Conservation (phyloP, 1,284 basidiomycete genomes). For the Pseudozyma flocculosa region DNA sequence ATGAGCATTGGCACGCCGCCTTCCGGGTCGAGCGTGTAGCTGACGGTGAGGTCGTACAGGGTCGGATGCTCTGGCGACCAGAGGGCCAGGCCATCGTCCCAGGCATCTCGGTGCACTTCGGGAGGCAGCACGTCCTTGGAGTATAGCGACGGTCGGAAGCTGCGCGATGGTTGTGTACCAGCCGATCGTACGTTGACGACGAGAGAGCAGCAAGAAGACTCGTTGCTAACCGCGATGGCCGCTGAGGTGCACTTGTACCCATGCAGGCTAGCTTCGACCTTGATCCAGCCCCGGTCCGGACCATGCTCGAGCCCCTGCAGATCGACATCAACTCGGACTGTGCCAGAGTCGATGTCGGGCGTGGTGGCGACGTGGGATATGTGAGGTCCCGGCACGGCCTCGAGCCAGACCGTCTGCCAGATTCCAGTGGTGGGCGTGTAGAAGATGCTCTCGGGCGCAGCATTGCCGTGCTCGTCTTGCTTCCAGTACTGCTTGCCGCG, state of each 20-base stretch:
- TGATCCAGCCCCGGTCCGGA: not conserved
- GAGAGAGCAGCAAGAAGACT: slow-evolving; percentile 12
- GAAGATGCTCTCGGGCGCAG: slow-evolving; percentile 32
- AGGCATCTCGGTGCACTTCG: slow-evolving; percentile 28
- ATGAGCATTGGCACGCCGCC: too few species aligned
- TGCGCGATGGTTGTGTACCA: slow-evolving; percentile 10
- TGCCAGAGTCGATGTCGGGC: slow-evolving; percentile 32
- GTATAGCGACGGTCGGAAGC: slow-evolving; percentile 5
- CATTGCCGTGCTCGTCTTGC: slow-evolving; percentile 5
- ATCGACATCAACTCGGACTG: slow-evolving; percentile 20
- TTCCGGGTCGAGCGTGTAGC: too few species aligned
- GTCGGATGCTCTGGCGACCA: slow-evolving; percentile 37
- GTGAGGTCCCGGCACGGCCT: slow-evolving; percentile 13
- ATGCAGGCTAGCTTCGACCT: slow-evolving; percentile 6
- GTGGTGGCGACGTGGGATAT: slow-evolving; percentile 12
- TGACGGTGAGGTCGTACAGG: slow-evolving; percentile 23
- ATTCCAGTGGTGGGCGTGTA: slow-evolving; percentile 40
- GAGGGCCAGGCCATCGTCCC: slow-evolving; percentile 31
- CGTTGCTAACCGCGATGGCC: slow-evolving; percentile 4
- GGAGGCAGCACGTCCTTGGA: slow-evolving; percentile 13
- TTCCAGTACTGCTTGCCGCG: slow-evolving; percentile 44
- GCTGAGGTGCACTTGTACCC: slow-evolving; percentile 3
- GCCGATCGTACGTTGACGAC: slow-evolving; percentile 14
- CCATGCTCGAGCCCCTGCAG: slow-evolving; percentile 2
- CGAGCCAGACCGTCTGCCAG: slow-evolving; percentile 35